A percentile compares a stretch with the other conserved stretches of the same genome.
phyloP scores from a whole-genome alignment of 352 stramenopile species.

The Discostella stelligera region DNA sequence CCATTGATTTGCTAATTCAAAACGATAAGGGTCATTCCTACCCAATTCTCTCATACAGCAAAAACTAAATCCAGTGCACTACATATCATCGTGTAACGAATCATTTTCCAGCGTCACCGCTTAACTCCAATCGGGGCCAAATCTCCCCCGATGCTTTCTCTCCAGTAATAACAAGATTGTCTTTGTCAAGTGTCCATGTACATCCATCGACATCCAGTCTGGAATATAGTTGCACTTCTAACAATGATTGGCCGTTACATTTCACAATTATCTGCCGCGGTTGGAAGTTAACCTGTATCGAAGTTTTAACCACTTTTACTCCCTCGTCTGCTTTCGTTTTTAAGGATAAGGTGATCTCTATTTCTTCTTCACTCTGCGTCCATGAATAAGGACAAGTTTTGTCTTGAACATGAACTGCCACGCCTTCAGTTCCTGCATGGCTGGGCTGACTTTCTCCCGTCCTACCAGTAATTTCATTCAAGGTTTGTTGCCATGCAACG shows the following conservation, averaged over 20 bases:
- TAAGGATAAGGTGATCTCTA: constrained; percentile 55
- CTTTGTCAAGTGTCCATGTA: constrained; percentile 70
- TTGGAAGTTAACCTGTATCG: constrained; percentile 56
- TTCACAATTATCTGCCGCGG: constrained; percentile 43
- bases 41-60: too few relatives aligned
- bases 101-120: neutral
- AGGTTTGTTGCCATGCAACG: constrained; percentile 51
- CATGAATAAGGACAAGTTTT: constrained; percentile 60
- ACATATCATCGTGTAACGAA: neutral
- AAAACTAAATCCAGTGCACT: neutral
- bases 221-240: constrained; percentile 58
- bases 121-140: constrained; percentile 55
- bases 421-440: constrained; percentile 55
- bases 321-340: neutral
- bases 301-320: constrained; percentile 39
- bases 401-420: constrained; percentile 26
- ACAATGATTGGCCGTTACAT: constrained; percentile 26
- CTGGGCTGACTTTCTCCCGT: constrained; percentile 42
- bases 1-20: neutral
- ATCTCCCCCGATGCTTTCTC: constrained; percentile 60
- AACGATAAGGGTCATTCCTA: too few relatives aligned
- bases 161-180: constrained; percentile 59
- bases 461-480: constrained; percentile 59
- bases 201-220: constrained; percentile 63
- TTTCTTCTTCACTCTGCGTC: constrained; percentile 68